Conservation (phyloP, 2,329 filamentous ascomycete genomes). For the Didymellaceae sp. region DNA sequence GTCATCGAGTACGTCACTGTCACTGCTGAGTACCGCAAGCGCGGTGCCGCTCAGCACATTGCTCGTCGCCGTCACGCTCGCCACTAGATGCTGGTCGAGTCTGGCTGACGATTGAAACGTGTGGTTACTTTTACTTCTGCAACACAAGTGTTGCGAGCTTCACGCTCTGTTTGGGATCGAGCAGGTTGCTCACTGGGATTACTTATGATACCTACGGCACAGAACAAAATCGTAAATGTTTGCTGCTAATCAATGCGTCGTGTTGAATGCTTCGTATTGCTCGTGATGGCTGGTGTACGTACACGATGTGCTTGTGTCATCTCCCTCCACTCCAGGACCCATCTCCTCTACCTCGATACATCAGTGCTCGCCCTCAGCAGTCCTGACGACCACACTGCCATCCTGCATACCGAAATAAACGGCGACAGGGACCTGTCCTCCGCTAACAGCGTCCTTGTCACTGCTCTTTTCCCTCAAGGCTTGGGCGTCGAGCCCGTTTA, state of each 20-base stretch:
- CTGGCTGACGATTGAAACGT: neutral
- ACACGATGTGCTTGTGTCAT: too few relatives aligned
- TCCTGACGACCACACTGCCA: slow-evolving; percentile 52
- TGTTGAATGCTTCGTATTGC: too few relatives aligned
- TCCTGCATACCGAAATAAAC: slow-evolving; percentile 93
- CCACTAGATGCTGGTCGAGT: neutral
- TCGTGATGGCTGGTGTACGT: neutral
- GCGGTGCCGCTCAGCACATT: slow-evolving; percentile 8
- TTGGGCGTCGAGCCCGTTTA: slow-evolving; percentile 73
- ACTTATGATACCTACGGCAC: neutral
- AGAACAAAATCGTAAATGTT: slow-evolving; percentile 7
- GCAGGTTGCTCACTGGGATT: slow-evolving; percentile 8
- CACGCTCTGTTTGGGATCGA: slow-evolving; percentile 16
- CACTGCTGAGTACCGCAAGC: slow-evolving; percentile 31
- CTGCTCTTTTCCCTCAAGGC: slow-evolving; percentile 51
- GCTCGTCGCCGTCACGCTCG: slow-evolving; percentile 10
- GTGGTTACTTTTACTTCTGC: slow-evolving; percentile 8
- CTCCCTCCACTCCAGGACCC: too few relatives aligned
- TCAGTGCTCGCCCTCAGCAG: slow-evolving; percentile 35
- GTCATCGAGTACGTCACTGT: slow-evolving; percentile 38
- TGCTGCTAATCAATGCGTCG: neutral
- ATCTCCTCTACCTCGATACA: too few relatives aligned
- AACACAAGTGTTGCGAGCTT: slow-evolving; percentile 7
- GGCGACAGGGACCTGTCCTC: slow-evolving; percentile 86
- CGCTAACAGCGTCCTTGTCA: slow-evolving; percentile 50